Conservation (phyloP, 2,329 filamentous ascomycete species). For the Stemphylium beticola region DNA sequence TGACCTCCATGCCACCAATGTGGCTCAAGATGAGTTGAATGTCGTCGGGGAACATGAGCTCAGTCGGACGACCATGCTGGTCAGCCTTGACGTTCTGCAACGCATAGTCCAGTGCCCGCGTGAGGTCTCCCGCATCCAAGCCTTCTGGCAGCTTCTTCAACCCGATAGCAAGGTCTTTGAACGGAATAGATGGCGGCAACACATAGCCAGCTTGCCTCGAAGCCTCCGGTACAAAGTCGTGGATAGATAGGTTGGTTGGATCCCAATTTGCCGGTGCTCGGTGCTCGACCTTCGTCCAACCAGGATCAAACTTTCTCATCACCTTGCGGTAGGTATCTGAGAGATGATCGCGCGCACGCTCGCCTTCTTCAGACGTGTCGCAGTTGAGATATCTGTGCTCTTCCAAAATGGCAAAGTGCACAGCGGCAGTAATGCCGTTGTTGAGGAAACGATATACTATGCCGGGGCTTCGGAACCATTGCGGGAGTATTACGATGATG, state of each 20-base stretch:
- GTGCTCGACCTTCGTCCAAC: conserved; percentile 20
- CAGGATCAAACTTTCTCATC: conserved; percentile 15
- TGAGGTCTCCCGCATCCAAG: conserved; percentile 32
- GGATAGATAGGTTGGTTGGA: neutral
- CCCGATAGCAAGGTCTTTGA: conserved; percentile 23
- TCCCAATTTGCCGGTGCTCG: conserved; percentile 16
- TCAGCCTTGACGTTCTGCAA: conserved; percentile 10
- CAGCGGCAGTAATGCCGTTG: conserved; percentile 18
- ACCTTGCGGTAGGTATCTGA: conserved; percentile 22
- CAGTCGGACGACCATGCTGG: neutral
- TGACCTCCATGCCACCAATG: conserved; percentile 10
- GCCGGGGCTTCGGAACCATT: conserved; percentile 22
- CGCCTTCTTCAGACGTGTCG: neutral
- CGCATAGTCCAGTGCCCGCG: conserved; percentile 28
- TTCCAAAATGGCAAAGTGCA: conserved; percentile 25
- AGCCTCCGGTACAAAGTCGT: conserved; percentile 15
- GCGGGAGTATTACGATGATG: conserved; percentile 22
- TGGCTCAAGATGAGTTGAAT: conserved; percentile 20
- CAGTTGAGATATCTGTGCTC: conserved; percentile 16
- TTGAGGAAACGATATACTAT: conserved; percentile 20
- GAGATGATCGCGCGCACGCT: conserved; percentile 16
- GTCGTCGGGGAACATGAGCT: conserved; percentile 30
- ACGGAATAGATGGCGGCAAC: conserved; percentile 13
- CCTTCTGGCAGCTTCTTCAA: conserved; percentile 31
- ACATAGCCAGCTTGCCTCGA: neutral